These are phyloP conservation scores for Fusarium armeniacum DNA, from an alignment of 2,329 filamentous ascomycete genomes.

Conservation along the genomic window DNA sequence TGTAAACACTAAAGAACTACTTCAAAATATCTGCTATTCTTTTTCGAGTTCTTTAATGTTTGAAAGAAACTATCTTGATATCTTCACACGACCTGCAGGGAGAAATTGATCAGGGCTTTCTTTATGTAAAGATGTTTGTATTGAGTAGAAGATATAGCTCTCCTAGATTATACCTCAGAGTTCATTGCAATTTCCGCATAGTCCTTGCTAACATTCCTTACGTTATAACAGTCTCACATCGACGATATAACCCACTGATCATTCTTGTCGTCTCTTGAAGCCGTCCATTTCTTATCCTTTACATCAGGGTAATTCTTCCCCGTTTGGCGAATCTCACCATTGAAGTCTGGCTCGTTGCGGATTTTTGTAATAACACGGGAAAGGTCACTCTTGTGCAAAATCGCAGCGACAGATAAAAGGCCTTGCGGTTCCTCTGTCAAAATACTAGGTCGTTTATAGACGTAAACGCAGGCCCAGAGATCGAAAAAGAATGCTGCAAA, in stretches of 20 bases:
- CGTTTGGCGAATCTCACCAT: background rate
- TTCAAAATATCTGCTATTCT: too few relatives aligned
- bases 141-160: too few relatives aligned
- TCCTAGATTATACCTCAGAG: too few relatives aligned
- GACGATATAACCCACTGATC: background rate
- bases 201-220: too few relatives aligned
- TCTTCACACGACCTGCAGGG: too few relatives aligned
- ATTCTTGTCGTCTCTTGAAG: background rate
- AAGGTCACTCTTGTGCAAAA: background rate
- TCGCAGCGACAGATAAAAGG: background rate
- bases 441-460: background rate
- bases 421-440: background rate
- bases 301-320: background rate
- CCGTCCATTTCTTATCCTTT: background rate
- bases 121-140: too few relatives aligned
- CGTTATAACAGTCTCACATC: background rate
- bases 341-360: background rate
- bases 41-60: too few relatives aligned
- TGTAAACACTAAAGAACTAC: too few relatives aligned
- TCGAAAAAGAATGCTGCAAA: background rate
- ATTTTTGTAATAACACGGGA: background rate
- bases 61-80: too few relatives aligned
- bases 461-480: background rate
- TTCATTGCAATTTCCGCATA: too few relatives aligned
- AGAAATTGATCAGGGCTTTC: too few relatives aligned